These are phyloP conservation scores for Bonia amplexicaulis DNA, from an alignment of 176 grass and related monocot species.

Conservation along the genomic window DNA sequence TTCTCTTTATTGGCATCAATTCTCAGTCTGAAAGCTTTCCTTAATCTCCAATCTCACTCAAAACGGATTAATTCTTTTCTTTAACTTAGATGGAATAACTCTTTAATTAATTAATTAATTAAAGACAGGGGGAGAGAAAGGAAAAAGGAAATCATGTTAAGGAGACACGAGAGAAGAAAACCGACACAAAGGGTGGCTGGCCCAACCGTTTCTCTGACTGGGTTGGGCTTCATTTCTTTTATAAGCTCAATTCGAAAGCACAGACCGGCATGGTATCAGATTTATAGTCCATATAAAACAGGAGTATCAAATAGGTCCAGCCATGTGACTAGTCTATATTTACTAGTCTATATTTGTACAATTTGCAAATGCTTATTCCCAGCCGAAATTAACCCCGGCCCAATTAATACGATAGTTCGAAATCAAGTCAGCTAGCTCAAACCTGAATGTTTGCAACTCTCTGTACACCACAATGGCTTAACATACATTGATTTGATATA, in stretches of 20 bases:
- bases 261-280: not conserved
- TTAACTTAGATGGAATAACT: too few relatives aligned
- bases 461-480: not conserved
- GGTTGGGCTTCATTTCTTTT: not conserved
- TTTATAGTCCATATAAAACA: not conserved
- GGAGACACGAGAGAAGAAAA: not conserved
- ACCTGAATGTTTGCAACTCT: not conserved
- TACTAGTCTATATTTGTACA: not conserved
- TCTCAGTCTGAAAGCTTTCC: not conserved
- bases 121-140: too few relatives aligned
- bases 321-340: not conserved
- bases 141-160: too few relatives aligned
- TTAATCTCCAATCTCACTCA: not conserved
- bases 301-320: not conserved
- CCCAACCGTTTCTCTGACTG: not conserved
- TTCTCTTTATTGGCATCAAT: not conserved
- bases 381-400: not conserved
- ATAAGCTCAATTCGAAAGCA: not conserved
- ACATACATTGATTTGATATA: not conserved
- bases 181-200: not conserved
- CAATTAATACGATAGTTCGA: not conserved
- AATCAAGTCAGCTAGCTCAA: slow-evolving; percentile 14
- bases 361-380: not conserved
- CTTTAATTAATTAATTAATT: too few relatives aligned
- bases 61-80: too few relatives aligned